Conservation (phyloP, 2,329 filamentous ascomycete species). For the Spiromastix sp. region DNA sequence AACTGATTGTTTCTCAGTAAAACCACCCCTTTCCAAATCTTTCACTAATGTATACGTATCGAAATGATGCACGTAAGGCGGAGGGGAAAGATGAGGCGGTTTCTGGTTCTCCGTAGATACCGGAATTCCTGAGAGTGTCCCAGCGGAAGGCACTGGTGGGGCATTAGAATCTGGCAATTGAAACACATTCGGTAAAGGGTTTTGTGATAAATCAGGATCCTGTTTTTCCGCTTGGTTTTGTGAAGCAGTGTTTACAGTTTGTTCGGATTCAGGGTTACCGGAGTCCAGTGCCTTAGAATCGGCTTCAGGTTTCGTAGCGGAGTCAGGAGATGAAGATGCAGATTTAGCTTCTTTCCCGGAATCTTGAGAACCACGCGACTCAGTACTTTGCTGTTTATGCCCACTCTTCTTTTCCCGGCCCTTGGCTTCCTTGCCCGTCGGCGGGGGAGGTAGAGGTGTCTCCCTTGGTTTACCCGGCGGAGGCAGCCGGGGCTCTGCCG, state of each 20-base stretch:
- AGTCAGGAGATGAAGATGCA: not conserved
- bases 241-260: constrained; percentile 2
- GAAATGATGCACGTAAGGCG: constrained; percentile 78
- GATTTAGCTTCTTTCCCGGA: not conserved
- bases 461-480: constrained; percentile 26
- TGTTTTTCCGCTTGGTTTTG: constrained; percentile 4
- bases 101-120: constrained; percentile 33
- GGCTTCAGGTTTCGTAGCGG: not conserved
- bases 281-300: constrained; percentile 2
- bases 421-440: not conserved
- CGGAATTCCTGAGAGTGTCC: constrained; percentile 4
- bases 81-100: constrained; percentile 50
- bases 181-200: constrained; percentile 9
- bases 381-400: constrained; percentile 4
- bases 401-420: constrained; percentile 12
- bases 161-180: constrained; percentile 12
- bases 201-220: not conserved
- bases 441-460: constrained; percentile 6
- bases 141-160: constrained; percentile 15
- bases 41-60: constrained; percentile 86
- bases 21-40: constrained; percentile 62
- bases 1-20: constrained; percentile 63
- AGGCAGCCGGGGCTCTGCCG: constrained; percentile 31
- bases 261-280: not conserved
- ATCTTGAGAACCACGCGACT: constrained; percentile 16